Evolutionary conservation across 2,329 filamentous ascomycete genomes (phyloP), one percentile per base, ranked within the genome.

Genomic region (Aspergillus neotritici): DNA sequence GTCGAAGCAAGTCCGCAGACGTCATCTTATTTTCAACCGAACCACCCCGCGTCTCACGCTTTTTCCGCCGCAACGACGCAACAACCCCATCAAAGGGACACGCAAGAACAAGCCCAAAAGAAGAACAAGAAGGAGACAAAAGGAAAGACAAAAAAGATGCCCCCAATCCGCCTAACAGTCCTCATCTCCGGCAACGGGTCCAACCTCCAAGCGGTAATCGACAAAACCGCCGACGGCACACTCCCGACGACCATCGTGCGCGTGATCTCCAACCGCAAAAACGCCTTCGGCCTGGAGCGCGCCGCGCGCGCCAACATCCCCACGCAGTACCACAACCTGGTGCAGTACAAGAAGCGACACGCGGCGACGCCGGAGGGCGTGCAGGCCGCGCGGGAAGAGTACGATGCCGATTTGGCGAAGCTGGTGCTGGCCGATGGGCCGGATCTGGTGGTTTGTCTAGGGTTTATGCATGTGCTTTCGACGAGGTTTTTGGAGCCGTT

Each of bases 391-490:
- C 78, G 88, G 16, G 69, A 75, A 36, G 74, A 73, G 41, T 94
- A 93, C 64, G 88, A 94, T 62, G 77, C 80, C 11, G 86, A 86
- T 34, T 72, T 94, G 49, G 86, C 87, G 0, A 65, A 75, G 33
- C 73, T 83, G 47, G 76, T 94, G 40, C 70, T 91, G 16, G 63
- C 67, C 4, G 77, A 84, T 50, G 67, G 67, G 44, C 87, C 88
- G 0, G 79, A 90, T 42, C 66, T 94, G 42, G 80, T 94, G 37
- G 83, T 93, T 7, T 85, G 89, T 53, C 83, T 86, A 3, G 88
- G 89, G 2, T 94, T 86, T 77, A 94, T 94, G 87, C 83, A 93
- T 63, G 83, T 94, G 44, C 77, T 94, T 37, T 82, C 81, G 0
- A 71, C 73, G 2, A 69, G 73, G 1, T 93, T 94, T 62, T 70